These are phyloP conservation scores for Coemansia sp. DNA, from an alignment of 192 early-diverging fungal species.

Conservation along the genomic window DNA sequence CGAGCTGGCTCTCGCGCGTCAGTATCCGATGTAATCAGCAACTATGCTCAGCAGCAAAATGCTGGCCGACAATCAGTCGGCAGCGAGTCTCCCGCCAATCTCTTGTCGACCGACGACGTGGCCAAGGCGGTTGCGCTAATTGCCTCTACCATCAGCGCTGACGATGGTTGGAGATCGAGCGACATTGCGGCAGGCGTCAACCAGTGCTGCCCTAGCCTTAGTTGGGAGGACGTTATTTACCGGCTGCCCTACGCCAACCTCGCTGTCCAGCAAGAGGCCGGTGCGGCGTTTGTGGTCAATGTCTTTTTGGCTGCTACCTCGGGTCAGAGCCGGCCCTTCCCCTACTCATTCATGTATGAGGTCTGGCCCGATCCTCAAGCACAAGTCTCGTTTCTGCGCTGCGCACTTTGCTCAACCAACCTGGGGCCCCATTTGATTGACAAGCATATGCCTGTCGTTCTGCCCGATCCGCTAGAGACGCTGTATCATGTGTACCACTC, in stretches of 20 bases:
- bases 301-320: conserved; percentile 39
- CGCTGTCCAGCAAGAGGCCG: conserved; percentile 36
- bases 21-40: conserved; percentile 32
- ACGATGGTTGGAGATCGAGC: conserved; percentile 34
- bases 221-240: conserved; percentile 58
- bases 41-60: conserved; percentile 21
- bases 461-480: conserved; percentile 46
- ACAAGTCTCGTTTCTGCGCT: conserved; percentile 49
- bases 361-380: conserved; percentile 54
- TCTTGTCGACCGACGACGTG: conserved; percentile 36
- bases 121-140: conserved; percentile 44
- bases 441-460: conserved; percentile 53
- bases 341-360: conserved; percentile 58
- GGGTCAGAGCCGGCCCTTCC: conserved; percentile 48
- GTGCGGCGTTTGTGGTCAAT: conserved; percentile 47
- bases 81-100: conserved; percentile 9
- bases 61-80: conserved; percentile 10
- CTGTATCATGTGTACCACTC: conserved; percentile 52
- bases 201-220: conserved; percentile 31
- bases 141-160: conserved; percentile 30
- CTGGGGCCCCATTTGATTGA: conserved; percentile 38
- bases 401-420: conserved; percentile 25
- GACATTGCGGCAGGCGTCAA: conserved; percentile 42
- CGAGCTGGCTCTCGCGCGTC: conserved; percentile 36
- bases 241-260: conserved; percentile 41